Evolutionary conservation across 2,329 filamentous ascomycete genomes (phyloP).

Genomic region (Ambrosiella beaveri): DNA sequence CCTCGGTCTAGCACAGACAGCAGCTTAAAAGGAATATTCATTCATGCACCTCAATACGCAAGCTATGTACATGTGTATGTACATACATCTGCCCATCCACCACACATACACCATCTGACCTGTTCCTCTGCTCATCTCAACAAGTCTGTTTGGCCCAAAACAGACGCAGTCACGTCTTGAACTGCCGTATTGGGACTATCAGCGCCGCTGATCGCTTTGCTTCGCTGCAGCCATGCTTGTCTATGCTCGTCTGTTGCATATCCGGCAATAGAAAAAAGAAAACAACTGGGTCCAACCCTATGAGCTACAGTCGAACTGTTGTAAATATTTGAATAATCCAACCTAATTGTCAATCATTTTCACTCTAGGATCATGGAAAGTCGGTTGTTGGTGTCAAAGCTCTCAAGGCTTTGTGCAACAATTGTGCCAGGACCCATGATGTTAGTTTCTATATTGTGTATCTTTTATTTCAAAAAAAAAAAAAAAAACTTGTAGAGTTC

Average conservation of each 20-base stretch:
- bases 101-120: background rate
- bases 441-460: too few relatives aligned
- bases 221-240: background rate
- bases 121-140: background rate
- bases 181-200: background rate
- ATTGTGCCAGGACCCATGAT: too few relatives aligned
- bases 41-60: background rate
- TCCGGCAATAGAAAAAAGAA: background rate
- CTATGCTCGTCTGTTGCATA: background rate
- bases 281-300: too few relatives aligned
- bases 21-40: background rate
- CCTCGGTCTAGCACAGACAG: background rate
- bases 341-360: too few relatives aligned
- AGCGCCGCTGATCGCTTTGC: background rate
- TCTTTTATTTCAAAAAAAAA: too few relatives aligned
- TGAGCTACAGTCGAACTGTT: too few relatives aligned
- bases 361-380: too few relatives aligned
- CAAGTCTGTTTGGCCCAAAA: background rate
- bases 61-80: background rate
- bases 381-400: too few relatives aligned
- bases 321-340: too few relatives aligned
- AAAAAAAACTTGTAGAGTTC: too few relatives aligned
- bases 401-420: too few relatives aligned
- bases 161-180: background rate
- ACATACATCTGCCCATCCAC: background rate